Conservation (phyloP, 2,329 filamentous ascomycete genomes). For the Chaetomiaceae sp. region DNA sequence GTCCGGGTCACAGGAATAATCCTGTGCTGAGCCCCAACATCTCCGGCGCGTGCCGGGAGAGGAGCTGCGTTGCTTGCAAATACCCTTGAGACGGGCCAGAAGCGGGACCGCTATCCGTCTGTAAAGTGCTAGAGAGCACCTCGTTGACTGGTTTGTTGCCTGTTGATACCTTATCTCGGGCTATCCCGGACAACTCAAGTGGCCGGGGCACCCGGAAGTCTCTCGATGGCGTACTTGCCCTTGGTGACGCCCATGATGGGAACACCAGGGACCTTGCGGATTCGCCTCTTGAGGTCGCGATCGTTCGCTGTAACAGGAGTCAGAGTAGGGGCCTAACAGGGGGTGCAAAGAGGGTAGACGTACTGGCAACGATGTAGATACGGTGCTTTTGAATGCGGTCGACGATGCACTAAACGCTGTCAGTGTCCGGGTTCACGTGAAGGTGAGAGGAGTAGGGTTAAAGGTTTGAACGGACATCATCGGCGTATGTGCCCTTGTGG, state of each 20-base stretch:
- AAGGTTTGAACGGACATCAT: slow-evolving; percentile 33
- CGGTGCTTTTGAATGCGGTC: slow-evolving; percentile 68
- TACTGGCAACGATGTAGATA: slow-evolving; percentile 71
- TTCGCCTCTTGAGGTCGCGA: slow-evolving; percentile 73
- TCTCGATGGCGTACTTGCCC: slow-evolving; percentile 92
- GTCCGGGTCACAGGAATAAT: too few relatives aligned
- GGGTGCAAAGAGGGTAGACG: slow-evolving; percentile 36
- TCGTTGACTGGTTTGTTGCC: background rate
- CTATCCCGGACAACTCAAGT: slow-evolving; percentile 34
- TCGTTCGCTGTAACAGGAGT: slow-evolving; percentile 48
- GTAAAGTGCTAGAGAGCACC: too few relatives aligned
- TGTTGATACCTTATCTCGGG: background rate
- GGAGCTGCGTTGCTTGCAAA: too few relatives aligned
- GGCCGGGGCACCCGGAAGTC: slow-evolving; percentile 78
- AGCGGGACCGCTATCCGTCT: too few relatives aligned
- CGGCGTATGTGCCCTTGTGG: slow-evolving; percentile 81
- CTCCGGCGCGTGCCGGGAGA: too few relatives aligned
- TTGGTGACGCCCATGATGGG: slow-evolving; percentile 76
- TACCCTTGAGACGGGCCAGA: too few relatives aligned
- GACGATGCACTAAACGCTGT: slow-evolving; percentile 70
- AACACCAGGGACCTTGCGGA: slow-evolving; percentile 69
- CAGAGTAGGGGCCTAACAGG: slow-evolving; percentile 25
- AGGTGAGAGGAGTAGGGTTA: too few relatives aligned
- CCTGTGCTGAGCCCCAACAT: too few relatives aligned
- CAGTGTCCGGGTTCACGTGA: slow-evolving; percentile 29